Conservation (phyloP, 2,329 filamentous ascomycete genomes). For the Colletotrichum acutatum region DNA sequence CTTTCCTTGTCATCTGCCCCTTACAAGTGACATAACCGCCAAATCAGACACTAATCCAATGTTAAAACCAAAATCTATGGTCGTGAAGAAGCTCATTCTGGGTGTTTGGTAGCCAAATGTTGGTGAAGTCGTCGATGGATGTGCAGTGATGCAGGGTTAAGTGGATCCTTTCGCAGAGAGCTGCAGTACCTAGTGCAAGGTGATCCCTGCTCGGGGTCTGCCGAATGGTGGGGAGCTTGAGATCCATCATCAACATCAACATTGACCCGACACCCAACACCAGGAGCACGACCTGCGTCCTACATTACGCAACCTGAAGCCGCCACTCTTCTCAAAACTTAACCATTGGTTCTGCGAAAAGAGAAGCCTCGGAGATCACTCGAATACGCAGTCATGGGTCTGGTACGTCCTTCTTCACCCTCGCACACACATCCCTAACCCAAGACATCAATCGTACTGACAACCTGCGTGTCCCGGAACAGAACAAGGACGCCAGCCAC, state of each 20-base stretch:
- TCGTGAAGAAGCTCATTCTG: not conserved
- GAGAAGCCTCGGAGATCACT: not conserved
- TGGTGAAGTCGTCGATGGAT: not conserved
- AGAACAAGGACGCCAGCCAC: constrained; percentile 80
- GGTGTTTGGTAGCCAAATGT: not conserved
- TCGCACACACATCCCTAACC: not conserved
- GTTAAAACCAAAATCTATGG: not conserved
- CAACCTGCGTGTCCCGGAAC: constrained; percentile 18
- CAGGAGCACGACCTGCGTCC: not conserved
- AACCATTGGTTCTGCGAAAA: not conserved
- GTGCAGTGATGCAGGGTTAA: not conserved
- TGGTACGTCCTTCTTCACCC: not conserved
- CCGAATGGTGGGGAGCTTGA: not conserved
- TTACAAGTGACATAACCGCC: too few relatives aligned
- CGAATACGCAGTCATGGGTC: not conserved
- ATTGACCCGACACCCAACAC: not conserved
- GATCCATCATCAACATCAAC: constrained; percentile 12
- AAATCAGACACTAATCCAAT: not conserved
- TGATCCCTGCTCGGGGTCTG: constrained; percentile 13
- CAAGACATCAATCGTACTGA: not conserved
- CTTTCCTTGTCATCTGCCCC: too few relatives aligned
- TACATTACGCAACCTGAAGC: not conserved
- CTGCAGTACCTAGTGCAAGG: not conserved
- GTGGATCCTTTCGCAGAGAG: not conserved
- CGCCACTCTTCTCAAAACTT: too few relatives aligned